These are phyloP conservation scores for Leccinellum luteum DNA, from an alignment of 768 basidiomycete genomes.

Conservation along the genomic window DNA sequence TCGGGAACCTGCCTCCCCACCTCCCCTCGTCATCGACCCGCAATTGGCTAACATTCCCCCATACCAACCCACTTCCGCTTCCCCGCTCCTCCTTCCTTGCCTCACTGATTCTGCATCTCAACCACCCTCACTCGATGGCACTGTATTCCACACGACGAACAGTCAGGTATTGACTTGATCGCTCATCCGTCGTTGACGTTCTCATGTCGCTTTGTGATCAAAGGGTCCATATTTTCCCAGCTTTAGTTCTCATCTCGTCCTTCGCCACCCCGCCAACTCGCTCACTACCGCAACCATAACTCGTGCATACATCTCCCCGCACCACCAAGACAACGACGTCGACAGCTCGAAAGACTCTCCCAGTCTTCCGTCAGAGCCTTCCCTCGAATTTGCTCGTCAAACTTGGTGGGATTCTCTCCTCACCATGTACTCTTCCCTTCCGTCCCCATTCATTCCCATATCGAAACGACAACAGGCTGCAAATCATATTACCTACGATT, in stretches of 20 bases:
- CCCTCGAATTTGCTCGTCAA: conserved; percentile 64
- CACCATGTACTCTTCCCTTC: conserved; percentile 45
- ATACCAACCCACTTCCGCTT: conserved; percentile 9
- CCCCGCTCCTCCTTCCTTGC: neutral
- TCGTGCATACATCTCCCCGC: conserved; percentile 5
- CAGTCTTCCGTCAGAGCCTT: conserved; percentile 52
- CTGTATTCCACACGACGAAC: conserved; percentile 17
- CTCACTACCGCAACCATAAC: neutral
- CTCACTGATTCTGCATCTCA: conserved; percentile 7
- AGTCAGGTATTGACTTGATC: conserved; percentile 32
- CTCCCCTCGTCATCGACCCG: conserved; percentile 24
- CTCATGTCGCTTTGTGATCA: conserved; percentile 23
- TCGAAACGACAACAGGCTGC: conserved; percentile 47
- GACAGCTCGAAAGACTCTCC: conserved; percentile 12
- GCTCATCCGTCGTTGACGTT: conserved; percentile 17
- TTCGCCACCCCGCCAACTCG: neutral
- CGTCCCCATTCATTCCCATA: conserved; percentile 33
- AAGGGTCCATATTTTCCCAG: conserved; percentile 18
- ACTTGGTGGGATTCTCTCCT: conserved; percentile 80
- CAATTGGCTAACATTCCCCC: conserved; percentile 20
- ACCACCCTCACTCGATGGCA: conserved; percentile 6
- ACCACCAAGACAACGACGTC: conserved; percentile 10
- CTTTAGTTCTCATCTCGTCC: conserved; percentile 6
- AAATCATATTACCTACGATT: conserved; percentile 48
- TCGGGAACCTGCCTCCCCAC: neutral